Evolutionary conservation across 2,329 filamentous ascomycete species (phyloP).

Genomic region (Penicillium paneum): DNA sequence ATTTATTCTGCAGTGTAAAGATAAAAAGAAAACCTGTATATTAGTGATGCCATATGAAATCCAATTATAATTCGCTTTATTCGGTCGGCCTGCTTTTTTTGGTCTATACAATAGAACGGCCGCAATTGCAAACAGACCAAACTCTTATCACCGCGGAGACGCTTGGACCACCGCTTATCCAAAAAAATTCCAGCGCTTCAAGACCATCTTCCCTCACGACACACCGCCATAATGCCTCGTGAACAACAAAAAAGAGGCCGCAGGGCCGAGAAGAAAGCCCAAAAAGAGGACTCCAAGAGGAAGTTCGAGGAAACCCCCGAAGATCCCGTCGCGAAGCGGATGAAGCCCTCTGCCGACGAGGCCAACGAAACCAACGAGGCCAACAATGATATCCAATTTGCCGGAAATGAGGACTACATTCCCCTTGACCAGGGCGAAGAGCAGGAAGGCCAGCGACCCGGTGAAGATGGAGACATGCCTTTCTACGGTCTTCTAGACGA

Average conservation of each 20-base stretch:
- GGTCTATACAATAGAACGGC: neutral
- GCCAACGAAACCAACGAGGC: slow-evolving; percentile 14
- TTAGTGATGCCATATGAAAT: slow-evolving; percentile 16
- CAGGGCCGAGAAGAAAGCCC: slow-evolving; percentile 41
- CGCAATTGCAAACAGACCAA: slow-evolving; percentile 33
- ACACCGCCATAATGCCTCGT: slow-evolving; percentile 40
- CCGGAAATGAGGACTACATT: slow-evolving; percentile 38
- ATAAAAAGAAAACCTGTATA: slow-evolving; percentile 13
- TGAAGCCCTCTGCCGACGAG: slow-evolving; percentile 31
- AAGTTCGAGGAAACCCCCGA: slow-evolving; percentile 36
- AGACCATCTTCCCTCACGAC: slow-evolving; percentile 4
- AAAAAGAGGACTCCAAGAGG: slow-evolving; percentile 39
- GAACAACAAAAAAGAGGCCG: slow-evolving; percentile 49
- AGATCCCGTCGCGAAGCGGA: slow-evolving; percentile 37
- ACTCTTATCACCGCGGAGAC: slow-evolving; percentile 21
- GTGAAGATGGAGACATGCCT: slow-evolving; percentile 55
- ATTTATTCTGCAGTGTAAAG: slow-evolving; percentile 68
- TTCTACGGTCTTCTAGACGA: slow-evolving; percentile 94
- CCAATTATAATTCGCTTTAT: slow-evolving; percentile 1
- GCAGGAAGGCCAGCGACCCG: slow-evolving; percentile 26
- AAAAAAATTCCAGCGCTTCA: slow-evolving; percentile 26
- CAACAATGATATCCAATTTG: slow-evolving; percentile 16
- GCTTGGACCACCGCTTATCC: slow-evolving; percentile 41
- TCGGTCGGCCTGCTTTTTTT: neutral
- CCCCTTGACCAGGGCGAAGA: slow-evolving; percentile 31